Percentiles rank a stretch among this genome's conserved stretches.
phyloP scores from a whole-genome alignment of 257 asterid genomes.

The Scutellaria galericulata region DNA sequence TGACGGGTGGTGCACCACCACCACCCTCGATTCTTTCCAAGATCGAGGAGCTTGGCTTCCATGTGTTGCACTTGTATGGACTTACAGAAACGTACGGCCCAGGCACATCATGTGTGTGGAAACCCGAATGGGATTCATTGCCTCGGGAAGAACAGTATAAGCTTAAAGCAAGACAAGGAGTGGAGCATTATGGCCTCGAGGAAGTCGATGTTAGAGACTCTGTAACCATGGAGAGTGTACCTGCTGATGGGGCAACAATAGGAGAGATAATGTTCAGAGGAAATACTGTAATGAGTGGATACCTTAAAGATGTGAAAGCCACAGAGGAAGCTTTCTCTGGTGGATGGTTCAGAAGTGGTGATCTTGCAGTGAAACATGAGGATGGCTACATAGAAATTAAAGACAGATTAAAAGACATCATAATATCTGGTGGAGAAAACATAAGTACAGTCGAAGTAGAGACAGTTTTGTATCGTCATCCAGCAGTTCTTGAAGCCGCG shows the following conservation, averaged over 20 bases:
- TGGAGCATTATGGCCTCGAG: slow-evolving; percentile 50
- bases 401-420: slow-evolving; percentile 54
- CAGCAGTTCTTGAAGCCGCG: slow-evolving; percentile 56
- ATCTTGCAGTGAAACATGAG: slow-evolving; percentile 55
- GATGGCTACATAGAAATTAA: slow-evolving; percentile 55
- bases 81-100: slow-evolving; percentile 64
- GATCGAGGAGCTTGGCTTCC: slow-evolving; percentile 54
- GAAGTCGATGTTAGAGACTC: slow-evolving; percentile 58
- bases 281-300: slow-evolving; percentile 62
- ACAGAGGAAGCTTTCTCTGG: slow-evolving; percentile 54
- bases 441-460: slow-evolving; percentile 55
- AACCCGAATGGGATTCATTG: slow-evolving; percentile 58
- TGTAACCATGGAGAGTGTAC: slow-evolving; percentile 47
- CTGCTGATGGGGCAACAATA: slow-evolving; percentile 47
- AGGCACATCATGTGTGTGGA: slow-evolving; percentile 55
- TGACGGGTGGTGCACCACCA: slow-evolving; percentile 68
- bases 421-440: slow-evolving; percentile 62
- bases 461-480: slow-evolving; percentile 49
- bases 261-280: slow-evolving; percentile 66
- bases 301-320: slow-evolving; percentile 51
- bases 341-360: slow-evolving; percentile 63
- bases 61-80: slow-evolving; percentile 59
- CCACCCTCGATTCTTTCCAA: slow-evolving; percentile 49
- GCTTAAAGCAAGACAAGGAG: slow-evolving; percentile 61
- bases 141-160: slow-evolving; percentile 37